A percentile compares a stretch with the other conserved stretches of the same genome.
Evolutionary conservation across 2,329 filamentous ascomycete genomes (phyloP).

Genomic region (Tolypocladium amazonense): DNA sequence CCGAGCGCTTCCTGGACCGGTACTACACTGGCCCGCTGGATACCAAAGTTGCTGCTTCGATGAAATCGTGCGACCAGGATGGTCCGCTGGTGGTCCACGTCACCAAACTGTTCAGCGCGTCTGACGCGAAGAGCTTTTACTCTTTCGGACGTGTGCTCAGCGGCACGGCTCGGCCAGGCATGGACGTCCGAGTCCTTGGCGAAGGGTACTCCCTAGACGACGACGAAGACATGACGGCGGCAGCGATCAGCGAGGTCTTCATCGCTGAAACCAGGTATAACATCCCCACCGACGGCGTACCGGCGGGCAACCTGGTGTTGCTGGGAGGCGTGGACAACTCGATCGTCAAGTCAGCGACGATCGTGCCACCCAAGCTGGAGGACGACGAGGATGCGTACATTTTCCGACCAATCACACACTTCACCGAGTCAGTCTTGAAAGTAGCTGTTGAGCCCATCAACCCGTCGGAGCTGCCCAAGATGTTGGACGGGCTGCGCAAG

Average conservation of each 20-base stretch:
- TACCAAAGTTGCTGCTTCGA: constrained; percentile 67
- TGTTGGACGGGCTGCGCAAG: constrained; percentile 92
- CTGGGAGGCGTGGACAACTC: constrained; percentile 91
- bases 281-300: constrained; percentile 81
- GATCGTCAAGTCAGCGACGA: constrained; percentile 92
- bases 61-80: constrained; percentile 76
- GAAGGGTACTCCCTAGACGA: constrained; percentile 95
- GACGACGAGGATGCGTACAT: constrained; percentile 91
- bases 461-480: constrained; percentile 94
- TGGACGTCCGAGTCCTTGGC: constrained; percentile 81
- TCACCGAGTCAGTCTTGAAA: constrained; percentile 96
- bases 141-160: constrained; percentile 89
- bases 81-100: constrained; percentile 86
- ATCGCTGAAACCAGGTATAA: constrained; percentile 91
- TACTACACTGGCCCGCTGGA: constrained; percentile 91
- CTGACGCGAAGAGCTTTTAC: constrained; percentile 84
- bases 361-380: constrained; percentile 69
- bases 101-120: constrained; percentile 84
- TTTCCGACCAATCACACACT: constrained; percentile 85
- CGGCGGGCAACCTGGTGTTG: constrained; percentile 89
- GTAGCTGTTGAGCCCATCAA: constrained; percentile 97
- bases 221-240: constrained; percentile 90
- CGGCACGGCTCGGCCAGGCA: constrained; percentile 72
- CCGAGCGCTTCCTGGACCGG: constrained; percentile 64
- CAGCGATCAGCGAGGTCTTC: constrained; percentile 76